These are phyloP conservation scores for Raddia guianensis DNA, from an alignment of 176 grass and related monocot genomes.

Conservation along the genomic window DNA sequence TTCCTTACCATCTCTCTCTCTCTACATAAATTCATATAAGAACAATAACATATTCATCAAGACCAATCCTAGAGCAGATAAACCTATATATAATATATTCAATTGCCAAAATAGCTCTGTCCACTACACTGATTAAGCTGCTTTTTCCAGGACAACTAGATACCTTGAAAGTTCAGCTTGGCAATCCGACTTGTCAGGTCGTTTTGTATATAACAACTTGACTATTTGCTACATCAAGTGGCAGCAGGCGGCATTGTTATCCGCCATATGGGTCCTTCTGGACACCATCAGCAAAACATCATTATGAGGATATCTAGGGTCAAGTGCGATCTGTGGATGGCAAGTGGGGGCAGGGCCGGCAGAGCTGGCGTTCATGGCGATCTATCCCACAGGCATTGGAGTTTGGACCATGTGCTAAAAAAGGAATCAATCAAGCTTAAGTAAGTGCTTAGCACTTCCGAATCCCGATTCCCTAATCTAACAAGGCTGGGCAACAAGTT, in stretches of 20 bases:
- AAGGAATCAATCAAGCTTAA: background rate
- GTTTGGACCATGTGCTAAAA: constrained; percentile 42
- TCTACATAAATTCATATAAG: background rate
- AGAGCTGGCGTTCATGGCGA: constrained; percentile 20
- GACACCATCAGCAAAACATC: constrained; percentile 39
- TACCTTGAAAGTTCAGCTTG: constrained; percentile 31
- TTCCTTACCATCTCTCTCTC: background rate
- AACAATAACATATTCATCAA: background rate
- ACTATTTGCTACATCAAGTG: constrained; percentile 23
- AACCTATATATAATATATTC: background rate
- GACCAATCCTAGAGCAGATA: background rate
- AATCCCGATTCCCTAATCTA: constrained; percentile 10
- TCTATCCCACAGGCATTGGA: constrained; percentile 1
- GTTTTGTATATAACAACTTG: constrained; percentile 24
- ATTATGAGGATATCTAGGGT: constrained; percentile 24
- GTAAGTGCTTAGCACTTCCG: constrained; percentile 27
- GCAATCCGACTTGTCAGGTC: background rate
- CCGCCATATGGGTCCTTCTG: constrained; percentile 35
- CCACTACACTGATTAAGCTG: background rate
- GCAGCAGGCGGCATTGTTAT: constrained; percentile 27
- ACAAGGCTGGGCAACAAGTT: constrained; percentile 23
- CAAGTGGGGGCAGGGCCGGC: constrained; percentile 35
- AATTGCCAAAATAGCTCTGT: background rate
- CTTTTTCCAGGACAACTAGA: constrained; percentile 31
- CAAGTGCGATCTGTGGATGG: constrained; percentile 43